A percentile compares a stretch with the other conserved stretches of the same genome.
Conservation (phyloP, 192 early-diverging fungal genomes). For the Podila verticillata region DNA sequence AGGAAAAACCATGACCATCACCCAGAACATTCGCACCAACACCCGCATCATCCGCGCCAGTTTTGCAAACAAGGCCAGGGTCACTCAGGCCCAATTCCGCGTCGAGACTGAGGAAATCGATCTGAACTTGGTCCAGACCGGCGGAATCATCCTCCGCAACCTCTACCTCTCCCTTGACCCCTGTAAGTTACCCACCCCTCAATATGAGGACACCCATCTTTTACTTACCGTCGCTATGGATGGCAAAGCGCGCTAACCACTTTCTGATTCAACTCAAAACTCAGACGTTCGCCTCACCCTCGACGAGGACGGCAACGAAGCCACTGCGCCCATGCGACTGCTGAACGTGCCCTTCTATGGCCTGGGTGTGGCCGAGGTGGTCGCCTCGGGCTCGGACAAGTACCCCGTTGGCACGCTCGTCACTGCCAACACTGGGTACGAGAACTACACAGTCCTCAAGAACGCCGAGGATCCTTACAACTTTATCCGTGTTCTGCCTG, state of each 20-base stretch:
- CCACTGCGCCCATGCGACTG: not conserved
- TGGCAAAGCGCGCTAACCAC: too few relatives aligned
- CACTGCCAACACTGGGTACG: constrained; percentile 62
- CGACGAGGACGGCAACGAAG: constrained; percentile 12
- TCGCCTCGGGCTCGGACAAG: constrained; percentile 54
- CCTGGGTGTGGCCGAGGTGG: constrained; percentile 51
- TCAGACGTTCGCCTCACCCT: constrained; percentile 26
- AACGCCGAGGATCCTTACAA: constrained; percentile 38
- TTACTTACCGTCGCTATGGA: too few relatives aligned
- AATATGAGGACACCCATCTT: too few relatives aligned
- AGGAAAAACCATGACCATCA: constrained; percentile 3
- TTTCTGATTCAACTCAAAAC: too few relatives aligned
- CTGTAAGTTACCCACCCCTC: constrained; percentile 16
- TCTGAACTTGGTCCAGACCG: constrained; percentile 51
- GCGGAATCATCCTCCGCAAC: constrained; percentile 62
- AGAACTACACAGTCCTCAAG: constrained; percentile 63
- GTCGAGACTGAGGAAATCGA: constrained; percentile 36
- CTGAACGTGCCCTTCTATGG: constrained; percentile 13
- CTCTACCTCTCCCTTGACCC: constrained; percentile 80
- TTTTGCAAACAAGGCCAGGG: constrained; percentile 25
- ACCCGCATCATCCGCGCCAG: constrained; percentile 40
- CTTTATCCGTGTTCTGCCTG: constrained; percentile 63
- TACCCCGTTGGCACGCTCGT: constrained; percentile 71
- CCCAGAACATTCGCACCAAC: constrained; percentile 17
- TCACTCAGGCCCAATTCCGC: constrained; percentile 24